Base-by-base conservation (phyloP, 2,329 filamentous ascomycete species). In the Exophiala sp. region DNA sequence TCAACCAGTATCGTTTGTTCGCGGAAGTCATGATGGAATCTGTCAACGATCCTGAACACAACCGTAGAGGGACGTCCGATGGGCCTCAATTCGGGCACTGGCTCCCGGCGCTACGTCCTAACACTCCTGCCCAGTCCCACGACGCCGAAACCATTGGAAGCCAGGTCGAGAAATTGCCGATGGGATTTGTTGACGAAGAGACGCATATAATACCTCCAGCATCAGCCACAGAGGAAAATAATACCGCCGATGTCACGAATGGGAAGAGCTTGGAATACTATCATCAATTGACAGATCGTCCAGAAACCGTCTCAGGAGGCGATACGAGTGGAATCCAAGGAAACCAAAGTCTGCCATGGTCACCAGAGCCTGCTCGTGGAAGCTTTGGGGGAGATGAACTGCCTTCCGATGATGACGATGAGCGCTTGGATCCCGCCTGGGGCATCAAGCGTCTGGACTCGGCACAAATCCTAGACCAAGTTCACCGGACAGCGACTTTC, bases 91-190 rank as follows among this genome's bases (percentile, higher is more conserved):
- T 62, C 10, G 65, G 73, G 50, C 74, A 75, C 16, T 83, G 80
- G 81, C 78, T 83, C 71, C 79, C 80, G 41, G 79, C 80, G 16
- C 66, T 79, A 56, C 70, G 77, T 64, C 73, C 75, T 35, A 73
- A 80, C 20, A 58, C 64, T 39, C 53, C 65, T 49, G 55, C 60
- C 39, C 34, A 55, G 9, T 18, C 38, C 10, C 10, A 18, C 16
- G 29, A 33, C 24, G 40, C 50, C 36, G 11, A 6, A 18, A 8
- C 39, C n/a, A 14, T 21, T 24, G 21, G 33, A 33, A 34, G 11
- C n/a, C 32, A 11, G 2, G 24, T 38, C n/a, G 44, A 52, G 21
- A 18, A 46, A 18, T 39, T 41, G n/a, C 51, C 47, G 12, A 47
- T 12, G 24, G 33, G 11, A 4, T 16, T 21, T 21, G 38, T 14